Evolutionary conservation across 495 filamentous ascomycete species (phyloP).

Genomic region (Collariella sp.): DNA sequence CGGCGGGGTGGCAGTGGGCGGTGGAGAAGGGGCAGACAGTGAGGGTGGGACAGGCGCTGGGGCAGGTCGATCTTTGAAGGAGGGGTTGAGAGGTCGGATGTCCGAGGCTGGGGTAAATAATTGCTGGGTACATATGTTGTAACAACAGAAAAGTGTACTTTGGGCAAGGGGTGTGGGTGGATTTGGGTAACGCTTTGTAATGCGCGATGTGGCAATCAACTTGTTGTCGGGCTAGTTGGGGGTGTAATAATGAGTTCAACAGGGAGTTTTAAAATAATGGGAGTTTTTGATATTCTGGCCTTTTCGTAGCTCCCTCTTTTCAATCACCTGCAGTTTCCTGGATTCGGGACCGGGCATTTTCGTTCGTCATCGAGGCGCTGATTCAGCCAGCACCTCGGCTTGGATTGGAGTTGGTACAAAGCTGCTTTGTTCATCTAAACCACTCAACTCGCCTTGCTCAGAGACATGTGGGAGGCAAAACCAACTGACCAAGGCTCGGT

Average conservation of each 20-base stretch:
- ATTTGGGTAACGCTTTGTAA: neutral
- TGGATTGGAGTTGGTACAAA: too few relatives aligned
- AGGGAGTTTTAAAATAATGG: neutral
- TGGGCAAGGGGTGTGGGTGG: too few relatives aligned
- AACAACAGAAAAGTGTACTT: neutral
- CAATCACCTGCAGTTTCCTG: too few relatives aligned
- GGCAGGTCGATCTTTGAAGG: constrained; percentile 37
- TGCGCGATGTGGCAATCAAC: constrained; percentile 5
- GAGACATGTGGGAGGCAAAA: too few relatives aligned
- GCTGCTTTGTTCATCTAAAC: too few relatives aligned
- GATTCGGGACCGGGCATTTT: too few relatives aligned
- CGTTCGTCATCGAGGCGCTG: too few relatives aligned
- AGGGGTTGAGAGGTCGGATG: neutral
- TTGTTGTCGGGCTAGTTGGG: neutral
- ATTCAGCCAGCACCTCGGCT: too few relatives aligned
- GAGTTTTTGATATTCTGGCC: neutral
- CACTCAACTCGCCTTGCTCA: too few relatives aligned
- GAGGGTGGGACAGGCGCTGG: constrained; percentile 80
- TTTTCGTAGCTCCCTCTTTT: too few relatives aligned
- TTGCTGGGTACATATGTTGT: neutral
- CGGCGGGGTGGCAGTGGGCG: constrained; percentile 67
- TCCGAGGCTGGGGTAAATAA: neutral
- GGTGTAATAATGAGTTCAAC: neutral
- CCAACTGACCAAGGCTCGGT: too few relatives aligned
- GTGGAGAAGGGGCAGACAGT: constrained; percentile 80